Percentiles rank a stretch among this genome's conserved stretches.
Conservation (phyloP, 139 green algal genomes). For the Auxenochlorella pyrenoidosa region DNA sequence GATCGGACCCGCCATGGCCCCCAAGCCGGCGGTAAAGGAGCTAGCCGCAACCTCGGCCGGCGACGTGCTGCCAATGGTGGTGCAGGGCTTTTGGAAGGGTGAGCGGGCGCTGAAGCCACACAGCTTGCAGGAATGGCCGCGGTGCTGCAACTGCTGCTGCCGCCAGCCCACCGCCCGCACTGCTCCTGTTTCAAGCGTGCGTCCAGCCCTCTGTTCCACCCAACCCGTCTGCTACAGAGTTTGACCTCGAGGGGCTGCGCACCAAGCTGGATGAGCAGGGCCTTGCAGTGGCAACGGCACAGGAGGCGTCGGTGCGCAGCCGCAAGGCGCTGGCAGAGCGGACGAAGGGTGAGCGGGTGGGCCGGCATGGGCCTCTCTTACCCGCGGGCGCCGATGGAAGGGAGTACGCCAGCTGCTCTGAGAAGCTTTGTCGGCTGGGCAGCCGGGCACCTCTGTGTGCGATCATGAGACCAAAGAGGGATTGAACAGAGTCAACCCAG, state of each 20-base stretch:
- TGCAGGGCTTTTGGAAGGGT: slow-evolving; percentile 33
- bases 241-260: slow-evolving; percentile 85
- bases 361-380: no score
- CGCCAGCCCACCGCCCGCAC: no score
- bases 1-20: not conserved
- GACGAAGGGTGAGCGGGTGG: slow-evolving; percentile 57
- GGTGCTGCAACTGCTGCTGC: not conserved
- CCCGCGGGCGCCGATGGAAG: no score
- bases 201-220: not conserved
- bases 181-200: not conserved
- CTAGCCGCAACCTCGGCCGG: not conserved
- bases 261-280: slow-evolving; percentile 84
- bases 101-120: not conserved
- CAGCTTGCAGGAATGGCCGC: not conserved
- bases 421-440: no score
- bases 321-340: slow-evolving; percentile 69
- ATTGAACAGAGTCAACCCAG: no score
- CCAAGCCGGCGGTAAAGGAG: not conserved
- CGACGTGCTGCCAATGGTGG: slow-evolving; percentile 24
- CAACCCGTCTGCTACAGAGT: slow-evolving; percentile 56
- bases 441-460: no score
- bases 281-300: slow-evolving; percentile 81
- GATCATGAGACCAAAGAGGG: no score
- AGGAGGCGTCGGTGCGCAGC: slow-evolving; percentile 76
- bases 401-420: no score